Evolutionary conservation across 768 basidiomycete genomes (phyloP), one percentile per base, ranked within the genome.

Genomic region (Termitomyces sp.): DNA sequence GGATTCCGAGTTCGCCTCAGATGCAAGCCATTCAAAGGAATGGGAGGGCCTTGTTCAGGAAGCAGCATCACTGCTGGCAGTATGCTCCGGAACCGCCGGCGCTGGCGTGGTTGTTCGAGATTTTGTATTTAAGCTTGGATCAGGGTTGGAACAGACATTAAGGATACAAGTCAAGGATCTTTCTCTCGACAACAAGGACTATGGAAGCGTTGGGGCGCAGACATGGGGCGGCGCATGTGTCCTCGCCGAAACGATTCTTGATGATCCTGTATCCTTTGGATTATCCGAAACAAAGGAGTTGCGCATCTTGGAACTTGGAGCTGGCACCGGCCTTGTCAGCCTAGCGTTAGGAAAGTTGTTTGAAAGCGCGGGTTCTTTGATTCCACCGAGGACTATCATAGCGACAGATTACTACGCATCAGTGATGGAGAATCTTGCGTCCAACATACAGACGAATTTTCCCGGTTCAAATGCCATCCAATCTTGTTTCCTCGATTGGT

Each of bases 171-270:
- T 94, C 49, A 84, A 75, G 31, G 92, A 94, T 67, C 78, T 85
- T 2, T 83, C 89, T 2, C 71, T 92, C 43, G 80, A 85, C 50
- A 85, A 89, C 55, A 72, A 77, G n/a, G 87, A 90, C 62, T 86
- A 83, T 60, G 72, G 75, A 13, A 88, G 85, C 55, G 84, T 92
- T 18, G 92, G 92, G 1, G 85, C 90, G 27, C 92, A 94, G 71
- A 94, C 92, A 0, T 95, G 92, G 93, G 92, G 91, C 4, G 84
- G 87, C 10, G 87, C 90, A 3, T 92, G 87, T 62, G 82, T 94
- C 7, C 76, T 95, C 55, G 82, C 91, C 0, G 87, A 91, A 66
- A 79, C 85, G 71, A 82, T 94, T 41, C 80, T 80, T 3, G 77
- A 84, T 29, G 66, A 75, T 31, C 88, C 91, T 0, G 65, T 61